phyloP scores from a whole-genome alignment of 129 eudicot genomes.

The Chrysanthemum lavandulifolium region DNA sequence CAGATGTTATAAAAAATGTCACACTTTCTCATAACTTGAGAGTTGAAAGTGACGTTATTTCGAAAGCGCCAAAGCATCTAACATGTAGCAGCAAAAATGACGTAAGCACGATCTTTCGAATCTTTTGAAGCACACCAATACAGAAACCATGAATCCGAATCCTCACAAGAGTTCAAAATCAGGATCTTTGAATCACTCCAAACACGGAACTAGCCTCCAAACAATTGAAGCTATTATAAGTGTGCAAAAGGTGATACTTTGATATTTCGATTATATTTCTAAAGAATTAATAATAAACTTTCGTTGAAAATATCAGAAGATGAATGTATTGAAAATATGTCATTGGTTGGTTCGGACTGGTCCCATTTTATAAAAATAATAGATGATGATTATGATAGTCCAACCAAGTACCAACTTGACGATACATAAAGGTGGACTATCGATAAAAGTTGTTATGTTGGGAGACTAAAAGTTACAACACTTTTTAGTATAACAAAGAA shows the following conservation, averaged over 20 bases:
- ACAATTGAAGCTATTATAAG: background rate
- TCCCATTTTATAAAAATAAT: slow-evolving; percentile 25
- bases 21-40: no score
- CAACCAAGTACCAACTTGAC: slow-evolving; percentile 32
- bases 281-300: background rate
- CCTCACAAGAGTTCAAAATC: no score
- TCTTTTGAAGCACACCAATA: no score
- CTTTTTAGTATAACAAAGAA: slow-evolving; percentile 14
- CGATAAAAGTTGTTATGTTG: slow-evolving; percentile 21
- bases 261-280: background rate
- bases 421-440: slow-evolving; percentile 35
- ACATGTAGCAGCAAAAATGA: no score
- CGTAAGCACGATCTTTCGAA: no score
- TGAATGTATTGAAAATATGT: slow-evolving; percentile 1
- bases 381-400: slow-evolving; percentile 30
- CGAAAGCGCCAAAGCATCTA: no score
- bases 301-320: slow-evolving; percentile 1
- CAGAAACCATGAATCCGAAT: no score
- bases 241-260: background rate
- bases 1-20: no score
- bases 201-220: no score
- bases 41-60: no score
- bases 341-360: slow-evolving; percentile 7
- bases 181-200: no score
- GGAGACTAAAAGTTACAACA: slow-evolving; percentile 15